These are phyloP conservation scores for Asterionellopsis glacialis DNA, from an alignment of 108 stramenopile genomes.

Conservation along the genomic window DNA sequence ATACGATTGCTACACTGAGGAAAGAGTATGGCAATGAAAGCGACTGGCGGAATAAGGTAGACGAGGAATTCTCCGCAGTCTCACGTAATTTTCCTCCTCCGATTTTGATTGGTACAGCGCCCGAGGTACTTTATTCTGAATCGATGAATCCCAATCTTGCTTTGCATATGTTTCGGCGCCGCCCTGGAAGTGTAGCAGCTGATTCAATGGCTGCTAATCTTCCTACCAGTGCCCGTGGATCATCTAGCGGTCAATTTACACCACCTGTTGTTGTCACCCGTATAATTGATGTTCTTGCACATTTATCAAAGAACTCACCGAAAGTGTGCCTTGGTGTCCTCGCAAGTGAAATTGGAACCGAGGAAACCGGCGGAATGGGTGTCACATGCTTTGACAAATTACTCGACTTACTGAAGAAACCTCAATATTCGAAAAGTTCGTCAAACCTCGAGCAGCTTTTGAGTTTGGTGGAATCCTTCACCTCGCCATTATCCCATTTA, in stretches of 20 bases:
- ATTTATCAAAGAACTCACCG: conserved; percentile 60
- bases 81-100: conserved; percentile 63
- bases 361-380: conserved; percentile 1
- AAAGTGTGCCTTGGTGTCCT: conserved; percentile 57
- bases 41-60: conserved; percentile 23
- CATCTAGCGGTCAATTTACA: conserved; percentile 29
- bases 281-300: conserved; percentile 51
- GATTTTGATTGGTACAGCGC: conserved; percentile 62
- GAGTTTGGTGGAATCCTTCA: conserved; percentile 57
- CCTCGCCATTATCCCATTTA: conserved; percentile 69
- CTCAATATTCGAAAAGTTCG: conserved; percentile 56
- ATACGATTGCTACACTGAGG: conserved; percentile 28
- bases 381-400: conserved; percentile 53
- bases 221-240: conserved; percentile 57
- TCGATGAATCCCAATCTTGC: conserved; percentile 16
- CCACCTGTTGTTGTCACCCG: conserved; percentile 77
- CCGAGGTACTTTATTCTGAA: conserved; percentile 44
- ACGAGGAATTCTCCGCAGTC: conserved; percentile 14
- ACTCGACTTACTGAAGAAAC: conserved; percentile 61
- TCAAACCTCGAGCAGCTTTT: conserved; percentile 80
- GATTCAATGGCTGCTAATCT: conserved; percentile 71
- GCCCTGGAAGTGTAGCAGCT: conserved; percentile 41
- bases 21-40: conserved; percentile 7
- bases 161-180: conserved; percentile 32
- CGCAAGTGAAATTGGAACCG: conserved; percentile 10